Percentiles rank a stretch among this genome's conserved stretches.
Evolutionary conservation across 2,329 filamentous ascomycete species (phyloP).

Genomic region (Pseudogymnoascus sp.): DNA sequence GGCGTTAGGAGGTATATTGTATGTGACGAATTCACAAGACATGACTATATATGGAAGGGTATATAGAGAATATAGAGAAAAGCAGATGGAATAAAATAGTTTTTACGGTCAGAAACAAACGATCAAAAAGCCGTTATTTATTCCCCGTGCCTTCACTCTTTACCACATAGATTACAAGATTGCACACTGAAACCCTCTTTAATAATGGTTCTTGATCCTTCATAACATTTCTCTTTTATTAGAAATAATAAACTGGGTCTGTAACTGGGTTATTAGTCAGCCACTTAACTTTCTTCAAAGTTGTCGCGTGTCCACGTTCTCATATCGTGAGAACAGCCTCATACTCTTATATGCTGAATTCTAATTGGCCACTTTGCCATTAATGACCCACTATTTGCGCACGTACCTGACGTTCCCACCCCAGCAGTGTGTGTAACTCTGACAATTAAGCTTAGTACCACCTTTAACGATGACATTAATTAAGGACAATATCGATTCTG

Average conservation of each 20-base stretch:
- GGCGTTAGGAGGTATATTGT: constrained; percentile 2
- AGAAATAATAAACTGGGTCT: background rate
- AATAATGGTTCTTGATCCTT: background rate
- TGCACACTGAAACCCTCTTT: background rate
- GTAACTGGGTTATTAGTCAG: too few species aligned
- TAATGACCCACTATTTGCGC: background rate
- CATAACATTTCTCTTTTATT: background rate
- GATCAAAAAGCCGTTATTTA: too few species aligned
- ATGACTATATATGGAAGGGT: background rate
- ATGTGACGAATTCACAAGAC: background rate
- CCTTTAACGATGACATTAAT: background rate
- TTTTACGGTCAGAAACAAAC: background rate
- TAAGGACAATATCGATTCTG: background rate
- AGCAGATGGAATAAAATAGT: background rate
- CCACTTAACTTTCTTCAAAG: background rate
- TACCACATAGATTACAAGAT: background rate
- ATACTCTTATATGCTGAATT: background rate
- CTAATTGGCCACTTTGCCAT: background rate
- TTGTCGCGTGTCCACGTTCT: background rate
- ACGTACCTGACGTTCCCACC: background rate
- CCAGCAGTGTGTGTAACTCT: background rate
- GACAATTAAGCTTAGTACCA: background rate
- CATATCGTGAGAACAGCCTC: background rate
- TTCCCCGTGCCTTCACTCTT: background rate
- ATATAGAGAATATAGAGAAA: background rate